Percentiles rank a stretch among this genome's conserved stretches.
phyloP scores from a whole-genome alignment of 768 basidiomycete species.

The Leccinum variicolor region DNA sequence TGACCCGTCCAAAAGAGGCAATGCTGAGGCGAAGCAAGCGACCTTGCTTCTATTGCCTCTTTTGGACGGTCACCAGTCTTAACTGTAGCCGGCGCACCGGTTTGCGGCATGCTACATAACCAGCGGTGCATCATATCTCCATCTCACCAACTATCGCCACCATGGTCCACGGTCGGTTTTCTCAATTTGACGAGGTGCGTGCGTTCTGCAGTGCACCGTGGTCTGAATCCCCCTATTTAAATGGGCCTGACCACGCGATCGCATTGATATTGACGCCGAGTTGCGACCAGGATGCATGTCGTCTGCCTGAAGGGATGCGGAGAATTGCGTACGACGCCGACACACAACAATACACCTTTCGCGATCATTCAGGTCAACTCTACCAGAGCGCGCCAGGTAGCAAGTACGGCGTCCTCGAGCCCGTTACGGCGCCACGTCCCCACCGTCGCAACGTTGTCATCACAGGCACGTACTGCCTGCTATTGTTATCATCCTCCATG shows the following conservation, averaged over 20 bases:
- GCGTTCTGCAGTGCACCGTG: neutral
- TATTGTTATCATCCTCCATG: too few relatives aligned
- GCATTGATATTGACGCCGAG: neutral
- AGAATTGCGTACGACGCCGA: slow-evolving; percentile 56
- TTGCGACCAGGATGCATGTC: slow-evolving; percentile 32
- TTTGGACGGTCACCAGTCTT: too few relatives aligned
- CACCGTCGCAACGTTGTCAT: slow-evolving; percentile 27
- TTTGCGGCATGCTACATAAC: neutral
- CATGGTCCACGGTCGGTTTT: slow-evolving; percentile 13
- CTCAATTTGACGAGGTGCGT: slow-evolving; percentile 26
- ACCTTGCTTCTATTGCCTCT: too few relatives aligned
- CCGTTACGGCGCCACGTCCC: slow-evolving; percentile 25
- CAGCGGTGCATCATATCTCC: neutral
- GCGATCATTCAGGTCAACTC: slow-evolving; percentile 40
- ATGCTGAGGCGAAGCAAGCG: too few relatives aligned
- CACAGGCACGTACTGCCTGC: slow-evolving; percentile 11
- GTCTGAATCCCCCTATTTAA: neutral
- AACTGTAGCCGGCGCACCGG: too few relatives aligned
- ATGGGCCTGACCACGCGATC: neutral
- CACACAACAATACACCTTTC: slow-evolving; percentile 47
- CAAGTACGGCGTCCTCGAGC: slow-evolving; percentile 42
- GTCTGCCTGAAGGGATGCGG: slow-evolving; percentile 42
- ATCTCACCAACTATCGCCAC: slow-evolving; percentile 11
- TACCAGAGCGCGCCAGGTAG: slow-evolving; percentile 46
- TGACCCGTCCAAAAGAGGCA: too few relatives aligned